Evolutionary conservation across 371 early-diverging fungal species (phyloP).

Genomic region (Aphelidium insulamus): DNA sequence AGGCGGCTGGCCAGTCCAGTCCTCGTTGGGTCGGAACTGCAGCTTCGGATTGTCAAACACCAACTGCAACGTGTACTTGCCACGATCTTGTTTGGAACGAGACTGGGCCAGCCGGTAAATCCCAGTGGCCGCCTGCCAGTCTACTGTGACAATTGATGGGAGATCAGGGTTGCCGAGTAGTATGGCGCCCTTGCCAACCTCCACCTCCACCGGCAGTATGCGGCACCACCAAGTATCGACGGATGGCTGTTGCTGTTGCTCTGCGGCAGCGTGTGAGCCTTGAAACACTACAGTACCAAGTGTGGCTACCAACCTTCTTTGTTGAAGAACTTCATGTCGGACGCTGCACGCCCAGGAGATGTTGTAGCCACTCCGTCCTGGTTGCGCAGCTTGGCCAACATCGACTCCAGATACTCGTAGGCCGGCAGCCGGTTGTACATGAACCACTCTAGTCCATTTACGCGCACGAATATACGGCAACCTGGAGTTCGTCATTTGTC

Average conservation of each 20-base stretch:
- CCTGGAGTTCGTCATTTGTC: too few species aligned
- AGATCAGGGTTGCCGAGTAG: constrained; percentile 51
- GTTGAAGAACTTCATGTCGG: constrained; percentile 2
- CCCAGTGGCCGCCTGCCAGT: constrained; percentile 34
- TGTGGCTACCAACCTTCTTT: constrained; percentile 3
- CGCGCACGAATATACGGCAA: constrained; percentile 39
- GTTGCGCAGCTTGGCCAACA: constrained; percentile 23
- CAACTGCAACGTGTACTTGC: constrained; percentile 26
- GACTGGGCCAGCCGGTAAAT: constrained; percentile 18
- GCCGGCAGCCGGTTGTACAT: constrained; percentile 56
- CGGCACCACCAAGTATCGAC: constrained; percentile 22
- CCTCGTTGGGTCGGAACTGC: constrained; percentile 34
- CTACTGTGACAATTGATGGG: constrained; percentile 30
- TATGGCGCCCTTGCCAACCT: constrained; percentile 39
- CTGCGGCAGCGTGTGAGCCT: not conserved
- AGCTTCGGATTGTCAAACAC: constrained; percentile 26
- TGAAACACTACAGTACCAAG: not conserved
- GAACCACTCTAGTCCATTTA: constrained; percentile 64
- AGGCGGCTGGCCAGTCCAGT: constrained; percentile 22
- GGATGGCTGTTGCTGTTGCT: constrained; percentile 1
- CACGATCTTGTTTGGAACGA: constrained; percentile 29
- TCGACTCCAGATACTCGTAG: constrained; percentile 33
- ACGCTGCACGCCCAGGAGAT: constrained; percentile 2
- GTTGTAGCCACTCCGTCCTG: constrained; percentile 7
- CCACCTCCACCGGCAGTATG: constrained; percentile 45